Base-by-base conservation (phyloP, 208 protist species). In the Entamoeba moshkovskii region DNA sequence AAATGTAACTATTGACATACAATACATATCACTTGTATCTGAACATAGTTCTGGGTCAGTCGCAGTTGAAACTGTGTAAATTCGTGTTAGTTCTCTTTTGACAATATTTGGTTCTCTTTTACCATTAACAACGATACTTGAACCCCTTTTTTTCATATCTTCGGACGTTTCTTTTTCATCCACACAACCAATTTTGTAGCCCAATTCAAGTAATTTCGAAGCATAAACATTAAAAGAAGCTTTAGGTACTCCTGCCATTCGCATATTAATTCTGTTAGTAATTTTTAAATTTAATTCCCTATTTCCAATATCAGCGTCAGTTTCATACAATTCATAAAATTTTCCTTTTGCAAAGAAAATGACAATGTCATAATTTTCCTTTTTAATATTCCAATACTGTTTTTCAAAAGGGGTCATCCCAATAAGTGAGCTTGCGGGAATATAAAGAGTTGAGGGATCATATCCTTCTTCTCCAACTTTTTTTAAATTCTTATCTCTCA, bases 211-310 rank as follows among this genome's bases (percentile, higher is more conserved):
- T 95, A 98, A 98, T 13, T 98, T 95, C 4, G 96, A 94, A 25
- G 97, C 97, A 97, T 97, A 99, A 92, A 97, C 97, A 45, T 94
- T 95, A 92, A 98, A 98, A 49, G 96, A 97, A 49, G 97, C 96
- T 95, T 98, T 97, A 1, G 98, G 98, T 45, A 99, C 97, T 45
- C 98, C 98, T 47, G 96, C 97, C 66, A 98, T 97, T 45, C 97
- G 94, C 97, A 98, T 98, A 47, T 29, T 33, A 46, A 42, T n/a
- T 33, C 66, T 8, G 18, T 8, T 49, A 3, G 94, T 95, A 8
- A 95, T n/a, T 92, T 95, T 95, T 38, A 95, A 92, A 38, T 95
- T 73, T 8, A 95, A 91, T 38, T 73, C 92, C 11, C 46, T 52
- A 59, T 95, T 94, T 16, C 33, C 93, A 1, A 95, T 45, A 25